phyloP scores from a whole-genome alignment of 805 yeast species.

The Starmerella apis region DNA sequence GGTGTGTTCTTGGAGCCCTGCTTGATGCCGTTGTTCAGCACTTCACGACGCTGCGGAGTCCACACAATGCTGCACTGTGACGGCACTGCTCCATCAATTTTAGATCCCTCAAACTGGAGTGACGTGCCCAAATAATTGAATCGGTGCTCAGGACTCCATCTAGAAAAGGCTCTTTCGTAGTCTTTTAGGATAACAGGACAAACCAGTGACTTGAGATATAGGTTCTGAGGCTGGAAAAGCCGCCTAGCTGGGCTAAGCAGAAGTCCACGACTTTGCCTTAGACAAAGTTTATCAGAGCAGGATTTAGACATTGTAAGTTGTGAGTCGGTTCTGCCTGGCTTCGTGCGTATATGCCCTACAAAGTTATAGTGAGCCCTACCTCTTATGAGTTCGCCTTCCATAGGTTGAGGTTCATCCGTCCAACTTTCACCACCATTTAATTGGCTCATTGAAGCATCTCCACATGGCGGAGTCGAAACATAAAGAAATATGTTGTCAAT shows the following conservation, averaged over 20 bases:
- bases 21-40: constrained; percentile 24
- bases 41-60: constrained; percentile 20
- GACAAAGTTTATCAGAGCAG: constrained; percentile 73
- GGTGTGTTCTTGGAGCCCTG: constrained; percentile 20
- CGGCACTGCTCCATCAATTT: constrained; percentile 14
- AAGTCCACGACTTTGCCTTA: constrained; percentile 42
- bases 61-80: constrained; percentile 20
- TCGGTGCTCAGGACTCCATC: constrained; percentile 18
- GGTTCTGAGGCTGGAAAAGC: constrained; percentile 22
- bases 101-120: constrained; percentile 15
- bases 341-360: constrained; percentile 68
- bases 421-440: constrained; percentile 34
- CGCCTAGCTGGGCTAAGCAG: constrained; percentile 27
- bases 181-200: constrained; percentile 27
- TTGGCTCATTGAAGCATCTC: constrained; percentile 43
- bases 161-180: constrained; percentile 30
- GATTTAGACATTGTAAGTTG: constrained; percentile 64
- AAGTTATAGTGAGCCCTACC: constrained; percentile 22
- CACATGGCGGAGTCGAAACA: constrained; percentile 22
- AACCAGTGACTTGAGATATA: constrained; percentile 27
- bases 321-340: constrained; percentile 85
- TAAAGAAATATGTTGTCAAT: constrained; percentile 21
- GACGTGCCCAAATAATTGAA: constrained; percentile 14
- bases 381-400: constrained; percentile 13
- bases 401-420: constrained; percentile 13